These are phyloP conservation scores for Rhizoclosmatium globosum DNA, from an alignment of 192 early-diverging fungal genomes.

Conservation along the genomic window DNA sequence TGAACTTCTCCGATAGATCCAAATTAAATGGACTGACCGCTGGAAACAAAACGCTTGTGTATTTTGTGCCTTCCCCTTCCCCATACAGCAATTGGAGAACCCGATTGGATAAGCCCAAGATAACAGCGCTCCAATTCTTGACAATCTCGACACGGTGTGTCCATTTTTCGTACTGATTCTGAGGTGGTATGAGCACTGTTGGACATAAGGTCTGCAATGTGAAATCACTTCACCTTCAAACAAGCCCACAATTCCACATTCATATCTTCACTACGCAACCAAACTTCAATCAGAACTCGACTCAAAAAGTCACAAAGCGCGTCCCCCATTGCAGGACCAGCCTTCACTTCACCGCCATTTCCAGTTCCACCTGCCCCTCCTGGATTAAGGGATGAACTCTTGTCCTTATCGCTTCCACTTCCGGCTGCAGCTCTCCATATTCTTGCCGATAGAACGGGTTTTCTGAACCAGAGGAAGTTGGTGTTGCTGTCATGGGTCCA, in stretches of 20 bases:
- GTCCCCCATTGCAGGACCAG: slow-evolving; percentile 71
- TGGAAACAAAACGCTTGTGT: slow-evolving; percentile 46
- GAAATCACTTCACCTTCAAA: slow-evolving; percentile 55
- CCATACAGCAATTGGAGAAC: slow-evolving; percentile 75
- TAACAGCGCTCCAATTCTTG: slow-evolving; percentile 77
- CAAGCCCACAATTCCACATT: slow-evolving; percentile 82
- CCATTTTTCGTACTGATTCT: slow-evolving; percentile 67
- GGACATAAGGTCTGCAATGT: background rate
- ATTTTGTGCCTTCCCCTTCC: slow-evolving; percentile 66
- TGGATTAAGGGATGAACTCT: too few species aligned
- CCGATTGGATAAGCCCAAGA: slow-evolving; percentile 73
- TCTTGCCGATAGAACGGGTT: background rate
- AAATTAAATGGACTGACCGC: slow-evolving; percentile 24
- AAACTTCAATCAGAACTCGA: slow-evolving; percentile 77
- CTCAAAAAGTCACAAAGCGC: slow-evolving; percentile 78
- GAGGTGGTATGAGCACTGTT: background rate
- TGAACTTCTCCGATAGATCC: slow-evolving; percentile 67
- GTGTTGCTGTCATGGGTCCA: background rate
- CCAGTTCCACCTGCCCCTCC: background rate
- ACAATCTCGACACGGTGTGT: slow-evolving; percentile 76
- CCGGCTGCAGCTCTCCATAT: background rate
- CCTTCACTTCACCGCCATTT: slow-evolving; percentile 35
- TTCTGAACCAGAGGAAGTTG: background rate
- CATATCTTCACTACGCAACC: slow-evolving; percentile 74
- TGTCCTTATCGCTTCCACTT: background rate